Percentiles rank a stretch among this genome's conserved stretches.
Conservation (phyloP, 352 stramenopile species). For the Albugo candida region DNA sequence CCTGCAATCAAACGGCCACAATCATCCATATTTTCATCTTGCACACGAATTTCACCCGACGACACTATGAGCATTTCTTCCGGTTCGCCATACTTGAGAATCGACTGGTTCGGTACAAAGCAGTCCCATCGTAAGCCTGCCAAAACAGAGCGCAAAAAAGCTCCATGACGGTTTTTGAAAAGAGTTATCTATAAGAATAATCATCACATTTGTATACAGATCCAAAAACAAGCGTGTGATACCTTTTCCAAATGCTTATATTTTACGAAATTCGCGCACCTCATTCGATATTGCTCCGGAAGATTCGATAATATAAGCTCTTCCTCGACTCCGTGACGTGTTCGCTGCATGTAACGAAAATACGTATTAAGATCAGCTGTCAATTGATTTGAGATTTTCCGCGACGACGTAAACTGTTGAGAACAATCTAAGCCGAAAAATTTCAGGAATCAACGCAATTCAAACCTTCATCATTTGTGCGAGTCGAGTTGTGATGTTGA, state of each 20-base stretch:
- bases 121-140: conserved; percentile 22
- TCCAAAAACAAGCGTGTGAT: background rate
- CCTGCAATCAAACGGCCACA: conserved; percentile 15
- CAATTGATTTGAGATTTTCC: conserved; percentile 17
- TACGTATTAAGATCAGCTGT: conserved; percentile 21
- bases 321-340: conserved; percentile 31
- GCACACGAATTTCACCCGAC: conserved; percentile 19
- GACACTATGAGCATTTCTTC: conserved; percentile 39
- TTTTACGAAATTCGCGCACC: conserved; percentile 29
- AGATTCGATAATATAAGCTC: conserved; percentile 22
- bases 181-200: conserved; percentile 12
- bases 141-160: conserved; percentile 30
- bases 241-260: conserved; percentile 20
- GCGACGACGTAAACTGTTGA: conserved; percentile 17
- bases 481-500: conserved; percentile 37
- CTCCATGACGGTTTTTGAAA: conserved; percentile 23
- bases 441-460: background rate
- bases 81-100: conserved; percentile 12
- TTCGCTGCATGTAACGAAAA: conserved; percentile 59
- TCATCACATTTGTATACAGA: background rate
- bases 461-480: conserved; percentile 21
- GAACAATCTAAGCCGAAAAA: background rate
- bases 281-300: conserved; percentile 23
- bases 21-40: conserved; percentile 3
- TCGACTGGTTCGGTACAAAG: conserved; percentile 19